A percentile compares a stretch with the other conserved stretches of the same genome.
These are phyloP conservation scores for Staphylotrichum longicolle DNA, from an alignment of 495 filamentous ascomycete species.

Conservation along the genomic window DNA sequence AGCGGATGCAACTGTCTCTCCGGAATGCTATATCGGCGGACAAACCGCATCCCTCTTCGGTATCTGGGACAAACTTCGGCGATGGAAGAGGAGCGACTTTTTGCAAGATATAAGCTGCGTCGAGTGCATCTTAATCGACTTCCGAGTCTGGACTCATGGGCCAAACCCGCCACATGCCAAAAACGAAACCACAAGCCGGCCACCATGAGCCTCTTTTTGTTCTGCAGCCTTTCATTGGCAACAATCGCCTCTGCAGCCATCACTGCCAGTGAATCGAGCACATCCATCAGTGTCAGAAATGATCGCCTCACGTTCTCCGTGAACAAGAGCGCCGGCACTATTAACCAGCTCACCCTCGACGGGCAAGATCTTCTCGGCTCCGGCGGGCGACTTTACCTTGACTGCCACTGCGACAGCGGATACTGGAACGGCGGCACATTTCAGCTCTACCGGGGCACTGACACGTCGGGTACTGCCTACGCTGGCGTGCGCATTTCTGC, in stretches of 20 bases:
- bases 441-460: neutral
- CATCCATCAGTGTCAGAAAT: neutral
- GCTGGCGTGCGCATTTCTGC: slow-evolving; percentile 5
- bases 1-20: too few species aligned
- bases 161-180: too few species aligned
- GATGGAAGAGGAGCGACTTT: too few species aligned
- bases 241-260: neutral
- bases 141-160: too few species aligned
- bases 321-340: slow-evolving; percentile 4
- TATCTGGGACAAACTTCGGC: too few species aligned
- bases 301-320: slow-evolving; percentile 1
- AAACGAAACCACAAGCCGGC: too few species aligned
- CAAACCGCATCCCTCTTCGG: too few species aligned
- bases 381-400: slow-evolving; percentile 3
- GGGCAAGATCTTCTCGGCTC: slow-evolving; percentile 5
- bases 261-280: slow-evolving; percentile 1
- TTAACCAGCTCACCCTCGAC: neutral
- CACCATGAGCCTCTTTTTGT: neutral
- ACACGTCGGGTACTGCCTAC: neutral
- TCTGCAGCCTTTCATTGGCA: neutral
- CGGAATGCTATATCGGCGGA: too few species aligned
- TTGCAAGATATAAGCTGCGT: too few species aligned
- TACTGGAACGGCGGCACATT: slow-evolving; percentile 5
- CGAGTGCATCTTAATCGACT: too few species aligned
- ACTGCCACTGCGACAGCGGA: slow-evolving; percentile 10